These are phyloP conservation scores for Candida succiphila DNA, from an alignment of 805 yeast genomes.

Conservation along the genomic window DNA sequence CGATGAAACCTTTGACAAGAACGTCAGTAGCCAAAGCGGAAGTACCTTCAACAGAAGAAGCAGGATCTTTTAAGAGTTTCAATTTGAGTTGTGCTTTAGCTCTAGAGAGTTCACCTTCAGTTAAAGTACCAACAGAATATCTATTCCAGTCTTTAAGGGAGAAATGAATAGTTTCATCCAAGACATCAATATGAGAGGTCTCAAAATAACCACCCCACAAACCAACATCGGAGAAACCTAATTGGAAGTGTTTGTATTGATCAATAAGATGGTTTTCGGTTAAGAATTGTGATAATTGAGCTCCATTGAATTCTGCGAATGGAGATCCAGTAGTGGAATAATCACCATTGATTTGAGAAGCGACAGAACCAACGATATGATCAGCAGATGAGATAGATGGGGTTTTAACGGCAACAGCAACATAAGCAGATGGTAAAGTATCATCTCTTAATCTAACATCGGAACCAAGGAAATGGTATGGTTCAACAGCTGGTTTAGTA, in stretches of 20 bases:
- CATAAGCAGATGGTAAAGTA: slow-evolving; percentile 72
- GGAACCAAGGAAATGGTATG: slow-evolving; percentile 71
- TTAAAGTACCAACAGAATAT: slow-evolving; percentile 56
- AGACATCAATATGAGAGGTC: slow-evolving; percentile 43
- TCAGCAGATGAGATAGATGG: slow-evolving; percentile 55
- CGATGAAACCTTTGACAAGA: slow-evolving; percentile 52
- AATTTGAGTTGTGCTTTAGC: slow-evolving; percentile 68
- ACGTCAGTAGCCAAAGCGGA: slow-evolving; percentile 49
- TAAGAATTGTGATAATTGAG: slow-evolving; percentile 61
- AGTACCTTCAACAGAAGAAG: slow-evolving; percentile 40
- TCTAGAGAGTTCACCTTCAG: slow-evolving; percentile 70
- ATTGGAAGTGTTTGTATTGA: slow-evolving; percentile 60
- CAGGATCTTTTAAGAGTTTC: slow-evolving; percentile 36
- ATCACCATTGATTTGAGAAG: slow-evolving; percentile 51
- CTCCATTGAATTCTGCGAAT: slow-evolving; percentile 47
- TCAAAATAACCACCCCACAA: slow-evolving; percentile 76
- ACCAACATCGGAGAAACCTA: slow-evolving; percentile 67
- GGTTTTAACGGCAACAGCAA: slow-evolving; percentile 67
- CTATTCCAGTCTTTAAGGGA: slow-evolving; percentile 84
- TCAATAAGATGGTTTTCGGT: slow-evolving; percentile 68
- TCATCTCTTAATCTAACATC: slow-evolving; percentile 86
- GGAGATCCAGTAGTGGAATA: slow-evolving; percentile 46
- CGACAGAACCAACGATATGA: slow-evolving; percentile 65
- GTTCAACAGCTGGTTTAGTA: slow-evolving; percentile 32
- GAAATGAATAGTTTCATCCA: slow-evolving; percentile 77